Conservation (phyloP, 495 filamentous ascomycete genomes). For the Poronia punctata region DNA sequence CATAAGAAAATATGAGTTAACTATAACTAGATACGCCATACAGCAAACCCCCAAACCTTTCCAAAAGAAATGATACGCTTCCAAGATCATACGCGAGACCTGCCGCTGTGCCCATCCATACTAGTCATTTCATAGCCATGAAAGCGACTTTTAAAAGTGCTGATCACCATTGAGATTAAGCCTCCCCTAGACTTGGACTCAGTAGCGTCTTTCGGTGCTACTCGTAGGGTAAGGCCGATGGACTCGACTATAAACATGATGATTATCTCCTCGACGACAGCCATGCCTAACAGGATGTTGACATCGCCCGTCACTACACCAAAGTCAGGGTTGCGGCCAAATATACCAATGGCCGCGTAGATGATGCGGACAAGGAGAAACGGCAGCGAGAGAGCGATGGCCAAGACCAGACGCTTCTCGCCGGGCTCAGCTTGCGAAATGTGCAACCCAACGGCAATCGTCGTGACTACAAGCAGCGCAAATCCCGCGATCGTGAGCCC, state of each 20-base stretch:
- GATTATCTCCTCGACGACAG: conserved; percentile 33
- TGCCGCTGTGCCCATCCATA: too few relatives aligned
- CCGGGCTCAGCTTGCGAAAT: conserved; percentile 18
- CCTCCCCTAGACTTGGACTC: too few relatives aligned
- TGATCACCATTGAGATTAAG: too few relatives aligned
- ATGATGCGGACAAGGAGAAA: conserved; percentile 31
- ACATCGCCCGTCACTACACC: conserved; percentile 17
- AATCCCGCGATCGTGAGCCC: conserved; percentile 25
- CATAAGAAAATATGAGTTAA: too few relatives aligned
- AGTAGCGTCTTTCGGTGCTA: conserved; percentile 1
- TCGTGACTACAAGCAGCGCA: conserved; percentile 18
- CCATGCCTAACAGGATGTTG: conserved; percentile 27
- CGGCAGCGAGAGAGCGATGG: conserved; percentile 26
- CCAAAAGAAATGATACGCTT: too few relatives aligned
- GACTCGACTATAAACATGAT: conserved; percentile 25
- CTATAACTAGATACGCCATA: too few relatives aligned
- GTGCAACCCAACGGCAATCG: conserved; percentile 16
- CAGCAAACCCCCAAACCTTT: too few relatives aligned
- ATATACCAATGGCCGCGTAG: conserved; percentile 24
- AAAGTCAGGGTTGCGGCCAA: conserved; percentile 20
- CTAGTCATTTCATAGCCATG: too few relatives aligned
- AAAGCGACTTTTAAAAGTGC: too few relatives aligned
- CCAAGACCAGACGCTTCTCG: conserved; percentile 29
- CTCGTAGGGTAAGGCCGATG: conserved; percentile 25
- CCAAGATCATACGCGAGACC: too few relatives aligned